A percentile compares a stretch with the other conserved stretches of the same genome.
phyloP scores from a whole-genome alignment of 306 rosid species.

The Lagenaria siceraria region DNA sequence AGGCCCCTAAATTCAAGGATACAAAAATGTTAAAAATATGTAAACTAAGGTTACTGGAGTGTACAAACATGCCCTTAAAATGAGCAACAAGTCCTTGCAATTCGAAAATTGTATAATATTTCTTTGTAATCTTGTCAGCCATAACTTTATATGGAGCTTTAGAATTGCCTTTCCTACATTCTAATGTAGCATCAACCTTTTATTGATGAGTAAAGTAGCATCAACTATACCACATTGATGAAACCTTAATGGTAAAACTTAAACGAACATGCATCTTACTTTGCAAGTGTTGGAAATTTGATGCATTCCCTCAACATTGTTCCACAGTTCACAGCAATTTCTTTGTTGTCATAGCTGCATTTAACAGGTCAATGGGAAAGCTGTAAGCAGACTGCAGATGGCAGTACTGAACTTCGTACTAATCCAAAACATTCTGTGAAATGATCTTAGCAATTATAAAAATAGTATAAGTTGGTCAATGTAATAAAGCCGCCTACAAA shows the following conservation, averaged over 20 bases:
- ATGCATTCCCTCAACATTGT: constrained; percentile 92
- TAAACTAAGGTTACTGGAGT: neutral
- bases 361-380: neutral
- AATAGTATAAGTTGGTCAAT: neutral
- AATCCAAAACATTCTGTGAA: neutral
- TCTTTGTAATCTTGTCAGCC: too few relatives aligned
- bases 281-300: constrained; percentile 68
- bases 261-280: constrained; percentile 36
- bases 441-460: neutral
- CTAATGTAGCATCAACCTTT: neutral
- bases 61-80: neutral
- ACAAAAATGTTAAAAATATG: neutral
- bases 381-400: neutral
- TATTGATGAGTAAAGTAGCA: neutral
- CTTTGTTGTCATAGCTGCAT: constrained; percentile 92
- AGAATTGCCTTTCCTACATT: neutral
- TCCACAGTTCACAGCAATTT: constrained; percentile 85
- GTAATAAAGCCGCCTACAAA: neutral
- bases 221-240: constrained; percentile 5
- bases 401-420: neutral
- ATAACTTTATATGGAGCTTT: neutral
- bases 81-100: neutral
- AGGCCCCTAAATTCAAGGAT: neutral
- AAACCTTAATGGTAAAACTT: neutral
- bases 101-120: neutral